These are phyloP conservation scores for Schizochytrium sp. DNA, from an alignment of 108 stramenopile species.

Conservation along the genomic window DNA sequence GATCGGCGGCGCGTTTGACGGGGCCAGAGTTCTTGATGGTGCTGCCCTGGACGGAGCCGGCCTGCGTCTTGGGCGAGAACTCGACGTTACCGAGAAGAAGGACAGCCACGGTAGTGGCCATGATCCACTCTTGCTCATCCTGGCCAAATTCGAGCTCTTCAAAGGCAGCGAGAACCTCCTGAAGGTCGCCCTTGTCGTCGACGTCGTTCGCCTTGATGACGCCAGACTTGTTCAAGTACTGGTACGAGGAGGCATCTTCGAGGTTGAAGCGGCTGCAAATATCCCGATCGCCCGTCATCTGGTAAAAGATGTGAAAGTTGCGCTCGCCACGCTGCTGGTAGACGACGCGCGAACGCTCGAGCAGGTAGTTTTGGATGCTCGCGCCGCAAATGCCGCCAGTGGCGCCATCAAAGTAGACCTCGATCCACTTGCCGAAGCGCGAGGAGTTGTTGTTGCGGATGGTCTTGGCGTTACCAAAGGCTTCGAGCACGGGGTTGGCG, in stretches of 20 bases:
- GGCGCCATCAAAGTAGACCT: constrained; percentile 41
- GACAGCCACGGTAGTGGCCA: constrained; percentile 64
- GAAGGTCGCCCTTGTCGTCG: constrained; percentile 16
- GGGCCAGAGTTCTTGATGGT: constrained; percentile 45
- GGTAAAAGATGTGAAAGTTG: constrained; percentile 48
- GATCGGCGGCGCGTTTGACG: constrained; percentile 51
- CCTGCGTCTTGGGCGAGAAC: constrained; percentile 52
- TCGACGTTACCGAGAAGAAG: constrained; percentile 76
- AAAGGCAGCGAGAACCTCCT: constrained; percentile 20
- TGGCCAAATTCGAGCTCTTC: constrained; percentile 18
- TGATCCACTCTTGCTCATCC: constrained; percentile 37
- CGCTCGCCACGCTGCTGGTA: constrained; percentile 34
- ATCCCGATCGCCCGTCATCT: background rate
- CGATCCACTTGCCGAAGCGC: constrained; percentile 95
- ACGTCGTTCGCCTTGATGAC: background rate
- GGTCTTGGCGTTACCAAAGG: constrained; percentile 33
- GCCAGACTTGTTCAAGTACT: constrained; percentile 31
- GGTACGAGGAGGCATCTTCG: background rate
- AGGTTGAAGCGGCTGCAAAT: background rate
- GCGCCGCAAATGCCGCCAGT: constrained; percentile 23
- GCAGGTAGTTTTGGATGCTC: constrained; percentile 21
- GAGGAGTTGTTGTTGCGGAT: constrained; percentile 94
- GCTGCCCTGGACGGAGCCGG: constrained; percentile 39
- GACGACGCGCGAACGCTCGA: constrained; percentile 29
- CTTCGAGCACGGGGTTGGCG: constrained; percentile 32